A percentile compares a stretch with the other conserved stretches of the same genome.
Evolutionary conservation across 306 rosid species (phyloP).

Genomic region (Quercus dentata): DNA sequence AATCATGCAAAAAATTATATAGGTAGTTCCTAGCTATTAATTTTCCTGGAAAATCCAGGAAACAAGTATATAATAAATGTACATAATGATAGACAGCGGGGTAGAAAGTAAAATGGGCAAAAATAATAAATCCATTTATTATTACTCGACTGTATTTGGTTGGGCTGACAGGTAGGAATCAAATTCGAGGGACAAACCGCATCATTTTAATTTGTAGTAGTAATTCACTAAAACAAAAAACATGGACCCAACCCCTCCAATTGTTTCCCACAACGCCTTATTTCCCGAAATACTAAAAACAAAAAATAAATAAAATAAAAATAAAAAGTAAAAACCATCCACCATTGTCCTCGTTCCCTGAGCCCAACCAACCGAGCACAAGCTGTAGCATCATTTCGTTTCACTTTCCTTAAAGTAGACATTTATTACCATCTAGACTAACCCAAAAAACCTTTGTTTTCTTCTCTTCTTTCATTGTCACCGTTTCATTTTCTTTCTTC

Average conservation of each 20-base stretch:
- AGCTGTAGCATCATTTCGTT: background rate
- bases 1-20: no score
- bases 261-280: background rate
- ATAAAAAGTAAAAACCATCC: background rate
- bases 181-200: background rate
- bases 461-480: background rate
- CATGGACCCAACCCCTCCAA: background rate
- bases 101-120: background rate
- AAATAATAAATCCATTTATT: background rate
- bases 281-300: constrained; percentile 3
- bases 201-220: background rate
- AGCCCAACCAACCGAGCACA: constrained; percentile 7
- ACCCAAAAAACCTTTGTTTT: constrained; percentile 14
- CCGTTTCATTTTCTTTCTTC: background rate
- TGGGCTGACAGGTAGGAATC: constrained; percentile 13
- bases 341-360: background rate
- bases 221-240: background rate
- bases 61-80: no score
- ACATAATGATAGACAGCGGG: no score
- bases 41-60: no score
- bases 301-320: background rate
- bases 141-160: constrained; percentile 1
- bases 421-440: constrained; percentile 10
- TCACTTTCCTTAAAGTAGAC: background rate
- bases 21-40: no score